Conservation (phyloP, 2,329 filamentous ascomycete genomes). For the Curvularia hawaiiensis region DNA sequence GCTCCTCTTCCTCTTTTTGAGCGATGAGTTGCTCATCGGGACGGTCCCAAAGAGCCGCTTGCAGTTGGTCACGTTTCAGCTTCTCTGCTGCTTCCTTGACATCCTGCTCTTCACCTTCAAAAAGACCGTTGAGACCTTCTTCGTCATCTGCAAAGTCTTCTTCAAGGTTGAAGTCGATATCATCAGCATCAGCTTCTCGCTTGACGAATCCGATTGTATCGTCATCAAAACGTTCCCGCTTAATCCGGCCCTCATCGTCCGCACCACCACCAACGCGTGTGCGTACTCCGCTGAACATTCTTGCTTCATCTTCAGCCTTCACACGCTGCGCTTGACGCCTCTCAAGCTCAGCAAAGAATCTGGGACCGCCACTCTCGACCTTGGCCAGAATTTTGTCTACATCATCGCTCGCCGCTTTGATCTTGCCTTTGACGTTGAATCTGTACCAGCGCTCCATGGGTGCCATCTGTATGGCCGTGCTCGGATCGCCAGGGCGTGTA, state of each 20-base stretch:
- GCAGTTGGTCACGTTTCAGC: conserved; percentile 79
- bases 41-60: conserved; percentile 82
- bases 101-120: conserved; percentile 55
- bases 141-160: conserved; percentile 85
- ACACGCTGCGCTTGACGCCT: conserved; percentile 58
- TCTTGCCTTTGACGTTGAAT: conserved; percentile 75
- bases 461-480: conserved; percentile 72
- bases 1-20: conserved; percentile 69
- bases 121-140: conserved; percentile 58
- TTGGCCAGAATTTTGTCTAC: conserved; percentile 83
- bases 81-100: conserved; percentile 67
- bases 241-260: conserved; percentile 46
- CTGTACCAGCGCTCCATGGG: conserved; percentile 97
- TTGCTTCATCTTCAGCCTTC: conserved; percentile 37
- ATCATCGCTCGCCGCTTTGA: conserved; percentile 84
- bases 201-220: conserved; percentile 50
- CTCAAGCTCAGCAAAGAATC: conserved; percentile 67
- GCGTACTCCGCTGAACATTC: conserved; percentile 27
- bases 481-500: conserved; percentile 66
- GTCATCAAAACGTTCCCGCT: conserved; percentile 47
- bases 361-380: conserved; percentile 72
- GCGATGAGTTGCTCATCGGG: conserved; percentile 59
- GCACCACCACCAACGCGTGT: conserved; percentile 42
- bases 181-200: conserved; percentile 63
- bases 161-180: conserved; percentile 69